Conservation (phyloP, 306 rosid species). For the Sphenostylis stenocarpa region DNA sequence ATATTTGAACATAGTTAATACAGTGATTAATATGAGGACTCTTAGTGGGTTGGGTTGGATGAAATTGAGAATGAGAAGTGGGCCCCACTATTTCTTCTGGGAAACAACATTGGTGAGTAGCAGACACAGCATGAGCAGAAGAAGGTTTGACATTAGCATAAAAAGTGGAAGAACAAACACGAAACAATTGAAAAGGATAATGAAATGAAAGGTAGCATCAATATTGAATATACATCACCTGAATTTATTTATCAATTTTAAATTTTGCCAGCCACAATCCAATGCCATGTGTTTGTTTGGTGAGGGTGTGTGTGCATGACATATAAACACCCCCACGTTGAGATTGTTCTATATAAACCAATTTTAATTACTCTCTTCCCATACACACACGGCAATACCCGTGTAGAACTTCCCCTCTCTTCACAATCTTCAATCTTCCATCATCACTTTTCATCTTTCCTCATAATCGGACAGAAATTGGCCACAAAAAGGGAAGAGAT, state of each 20-base stretch:
- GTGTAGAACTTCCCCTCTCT: constrained; percentile 15
- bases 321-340: not conserved
- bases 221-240: not conserved
- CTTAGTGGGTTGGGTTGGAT: constrained; percentile 19
- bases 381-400: constrained; percentile 31
- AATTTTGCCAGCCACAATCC: not conserved
- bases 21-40: not conserved
- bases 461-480: not conserved
- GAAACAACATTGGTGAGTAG: not conserved
- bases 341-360: not conserved
- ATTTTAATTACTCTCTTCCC: constrained; percentile 6
- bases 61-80: constrained; percentile 8
- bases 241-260: not conserved
- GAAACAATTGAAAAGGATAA: not conserved
- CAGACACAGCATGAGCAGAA: not conserved
- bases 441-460: not conserved
- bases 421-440: not conserved
- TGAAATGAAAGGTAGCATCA: not conserved
- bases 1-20: no score
- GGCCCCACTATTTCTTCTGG: constrained; percentile 7
- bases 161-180: not conserved
- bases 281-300: not conserved
- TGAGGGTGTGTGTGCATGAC: not conserved
- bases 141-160: not conserved
- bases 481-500: not conserved